phyloP scores from a whole-genome alignment of 1,139 yeast species.

The Yamadazyma buinensis region DNA sequence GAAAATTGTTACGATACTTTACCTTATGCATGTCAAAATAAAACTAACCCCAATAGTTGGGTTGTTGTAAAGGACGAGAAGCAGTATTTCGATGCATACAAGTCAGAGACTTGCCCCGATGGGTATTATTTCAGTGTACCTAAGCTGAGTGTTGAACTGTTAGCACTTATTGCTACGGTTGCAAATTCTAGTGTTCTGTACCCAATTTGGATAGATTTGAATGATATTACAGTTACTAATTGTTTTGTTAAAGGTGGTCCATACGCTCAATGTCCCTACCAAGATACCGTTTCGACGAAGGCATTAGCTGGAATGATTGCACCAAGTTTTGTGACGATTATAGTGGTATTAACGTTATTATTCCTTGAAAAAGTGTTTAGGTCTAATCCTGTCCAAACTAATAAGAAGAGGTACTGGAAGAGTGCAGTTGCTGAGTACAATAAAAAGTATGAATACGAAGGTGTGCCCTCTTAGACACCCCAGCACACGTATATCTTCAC shows the following conservation, averaged over 20 bases:
- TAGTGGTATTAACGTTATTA: conserved; percentile 42
- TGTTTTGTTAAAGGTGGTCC: conserved; percentile 93
- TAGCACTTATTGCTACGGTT: conserved; percentile 25
- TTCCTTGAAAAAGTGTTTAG: conserved; percentile 32
- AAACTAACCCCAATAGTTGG: conserved; percentile 45
- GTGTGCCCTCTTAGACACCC: conserved; percentile 38
- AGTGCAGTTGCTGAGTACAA: conserved; percentile 31
- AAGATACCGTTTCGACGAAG: conserved; percentile 47
- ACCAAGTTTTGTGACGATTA: conserved; percentile 60
- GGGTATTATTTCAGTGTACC: conserved; percentile 59
- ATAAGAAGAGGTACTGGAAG: conserved; percentile 41
- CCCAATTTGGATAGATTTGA: conserved; percentile 78
- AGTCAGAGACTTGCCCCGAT: conserved; percentile 41
- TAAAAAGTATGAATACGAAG: conserved; percentile 39
- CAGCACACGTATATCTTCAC: too few relatives aligned
- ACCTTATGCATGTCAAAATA: conserved; percentile 54
- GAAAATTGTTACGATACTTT: conserved; percentile 58
- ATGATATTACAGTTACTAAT: conserved; percentile 65
- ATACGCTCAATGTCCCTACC: conserved; percentile 75
- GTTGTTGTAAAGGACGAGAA: conserved; percentile 29
- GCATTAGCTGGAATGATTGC: conserved; percentile 63
- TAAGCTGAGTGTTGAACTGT: conserved; percentile 35
- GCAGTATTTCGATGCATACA: conserved; percentile 51
- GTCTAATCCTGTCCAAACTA: conserved; percentile 37
- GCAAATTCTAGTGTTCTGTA: conserved; percentile 15